Evolutionary conservation across 306 rosid genomes (phyloP), one percentile per base, ranked within the genome.

Genomic region (Mimosa pudica): DNA sequence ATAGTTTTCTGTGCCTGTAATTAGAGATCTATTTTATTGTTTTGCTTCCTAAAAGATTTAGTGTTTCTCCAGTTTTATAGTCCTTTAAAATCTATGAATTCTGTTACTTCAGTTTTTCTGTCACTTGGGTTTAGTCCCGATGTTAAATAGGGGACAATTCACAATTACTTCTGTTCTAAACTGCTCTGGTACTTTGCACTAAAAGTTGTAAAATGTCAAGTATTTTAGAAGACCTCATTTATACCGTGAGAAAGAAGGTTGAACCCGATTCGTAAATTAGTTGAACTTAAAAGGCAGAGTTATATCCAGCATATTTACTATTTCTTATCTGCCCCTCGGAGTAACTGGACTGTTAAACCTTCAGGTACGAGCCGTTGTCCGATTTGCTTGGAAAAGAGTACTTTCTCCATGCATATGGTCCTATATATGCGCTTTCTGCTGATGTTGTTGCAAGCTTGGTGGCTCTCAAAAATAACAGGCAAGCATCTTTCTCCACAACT

Each of bases 321-420:
- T 5, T 70, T 1, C 38, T 54, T 81, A 4, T 71, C 49, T 79
- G 11, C 44, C 60, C 42, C 75, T 36, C 47, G 68, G 65, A 61
- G 62, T 79, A 76, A 61, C 4, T 71, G 8, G 57, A 58, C 36
- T 52, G 24, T 73, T 58, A 54, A 79, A 61, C 75, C 70, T 64
- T 87, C 91, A 96, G 98, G 99, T 96, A 83, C 71, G 98, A 96
- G 82, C 96, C 97, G 38, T 88, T 89, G 20, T 81, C 89, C 30
- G 24, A 79, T 91, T 84, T 96, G 91, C 98, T 96, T 48, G 99
- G 99, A 73, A 91, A 80, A 62, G 99, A 96, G 84, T 96, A 96
- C 82, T 96, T 96, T 78, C 88, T 96, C 79, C 99, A 96, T 89
- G 99, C 98, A 70, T 93, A 96, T 82, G 99, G 98, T 86, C 98